Evolutionary conservation across 2,329 filamentous ascomycete genomes (phyloP), one percentile per base, ranked within the genome.

Genomic region (Ramularia collo-cygni): DNA sequence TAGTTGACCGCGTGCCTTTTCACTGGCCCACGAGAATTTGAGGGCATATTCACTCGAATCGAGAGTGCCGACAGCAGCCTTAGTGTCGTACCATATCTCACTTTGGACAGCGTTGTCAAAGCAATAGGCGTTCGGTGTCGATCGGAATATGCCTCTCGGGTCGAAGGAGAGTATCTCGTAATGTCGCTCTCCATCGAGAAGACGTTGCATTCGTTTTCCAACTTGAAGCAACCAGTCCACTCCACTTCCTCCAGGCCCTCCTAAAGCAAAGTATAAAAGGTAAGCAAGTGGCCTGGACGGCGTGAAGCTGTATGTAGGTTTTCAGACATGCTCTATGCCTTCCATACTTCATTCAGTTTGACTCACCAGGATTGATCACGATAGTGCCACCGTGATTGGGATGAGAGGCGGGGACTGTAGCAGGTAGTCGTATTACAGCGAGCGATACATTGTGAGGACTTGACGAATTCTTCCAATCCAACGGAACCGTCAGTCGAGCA

Each of bases 131-230:
- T 44, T 41, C 1, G 64, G 64, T 28, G 57, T 51, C 4, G 59
- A 61, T 35, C 53, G 49, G 19, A 61, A 64, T 15, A 68, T 60
- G 6, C 65, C 66, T n/a, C 67, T 58, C 4, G 67, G 67, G 45
- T 70, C 67, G 29, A 69, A 70, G n/a, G 61, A 59, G 15, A 70
- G 57, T 21, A 70, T 54, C 40, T 70, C 67, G 42, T 59, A 69
- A 40, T 64, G 64, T 35, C 53, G 55, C 6, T 58, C 52, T 1
- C 47, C 44, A 2, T 17, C 65, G 63, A 2, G 64, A 64, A 1
- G 64, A 64, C 6, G 64, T 64, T 6, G 65, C 65, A 29, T 68
- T 67, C 34, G 65, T 35, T 15, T 28, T 12, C 2, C 44, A 28
- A 10, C 56, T 63, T 16, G 43, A 17, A 60, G 38, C 2, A 62